Conservation (phyloP, 805 yeast genomes). For the Zygosaccharomyces siamensis region DNA sequence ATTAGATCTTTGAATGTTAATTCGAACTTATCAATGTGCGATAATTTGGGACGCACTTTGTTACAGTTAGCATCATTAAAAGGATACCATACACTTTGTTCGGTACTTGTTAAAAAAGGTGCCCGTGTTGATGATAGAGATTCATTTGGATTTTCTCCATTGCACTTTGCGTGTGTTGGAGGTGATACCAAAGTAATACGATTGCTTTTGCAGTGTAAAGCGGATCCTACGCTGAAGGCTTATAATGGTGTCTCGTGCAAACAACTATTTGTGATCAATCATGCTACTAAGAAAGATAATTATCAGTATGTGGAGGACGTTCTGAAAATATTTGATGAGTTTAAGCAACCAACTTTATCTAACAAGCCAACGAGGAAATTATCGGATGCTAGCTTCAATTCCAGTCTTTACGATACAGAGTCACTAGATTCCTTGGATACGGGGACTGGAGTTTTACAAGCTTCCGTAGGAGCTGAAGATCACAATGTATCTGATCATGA, state of each 20-base stretch:
- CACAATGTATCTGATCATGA: constrained; percentile 29
- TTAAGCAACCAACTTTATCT: constrained; percentile 11
- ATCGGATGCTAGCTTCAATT: constrained; percentile 27
- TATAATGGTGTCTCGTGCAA: constrained; percentile 44
- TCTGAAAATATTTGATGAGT: constrained; percentile 29
- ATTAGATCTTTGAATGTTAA: constrained; percentile 63
- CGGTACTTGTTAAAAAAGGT: constrained; percentile 58
- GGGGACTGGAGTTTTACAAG: constrained; percentile 23
- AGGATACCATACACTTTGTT: constrained; percentile 59
- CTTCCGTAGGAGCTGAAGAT: constrained; percentile 21
- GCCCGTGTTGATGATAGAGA: constrained; percentile 72
- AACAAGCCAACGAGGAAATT: constrained; percentile 15
- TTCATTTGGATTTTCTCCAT: constrained; percentile 76
- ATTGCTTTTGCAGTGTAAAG: constrained; percentile 57
- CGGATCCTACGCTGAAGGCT: constrained; percentile 50
- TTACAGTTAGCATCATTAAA: constrained; percentile 78
- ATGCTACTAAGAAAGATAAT: constrained; percentile 32
- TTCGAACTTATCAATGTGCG: constrained; percentile 81
- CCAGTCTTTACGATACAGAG: constrained; percentile 26
- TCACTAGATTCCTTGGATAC: constrained; percentile 34
- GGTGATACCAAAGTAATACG: constrained; percentile 68
- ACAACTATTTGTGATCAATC: constrained; percentile 32
- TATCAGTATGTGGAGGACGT: constrained; percentile 35
- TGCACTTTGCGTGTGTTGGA: constrained; percentile 76
- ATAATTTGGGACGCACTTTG: constrained; percentile 79